Evolutionary conservation across 2,329 filamentous ascomycete genomes (phyloP), one percentile per base, ranked within the genome.

Genomic region (Chaetomiaceae sp.): DNA sequence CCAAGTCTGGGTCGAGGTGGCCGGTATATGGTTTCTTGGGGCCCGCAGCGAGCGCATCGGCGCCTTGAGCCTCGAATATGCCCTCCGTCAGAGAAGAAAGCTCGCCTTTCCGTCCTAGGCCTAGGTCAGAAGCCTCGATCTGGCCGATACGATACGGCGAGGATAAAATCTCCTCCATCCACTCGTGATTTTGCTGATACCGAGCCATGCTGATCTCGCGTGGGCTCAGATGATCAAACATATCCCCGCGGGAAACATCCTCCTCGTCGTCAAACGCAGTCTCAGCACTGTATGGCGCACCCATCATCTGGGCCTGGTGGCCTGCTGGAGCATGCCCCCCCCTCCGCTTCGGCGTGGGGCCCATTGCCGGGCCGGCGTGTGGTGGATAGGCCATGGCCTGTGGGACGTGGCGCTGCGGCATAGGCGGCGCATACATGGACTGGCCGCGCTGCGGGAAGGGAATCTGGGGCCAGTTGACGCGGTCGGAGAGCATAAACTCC

Each of bases 151-250:
- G 76, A 62, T 95, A 96, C 0, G 90, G 88, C 1, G 91, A 97
- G 1, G 86, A 88, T 44, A 97, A 78, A 22, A 98, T 83, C 67
- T 98, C 91, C 61, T 97, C 93, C 88, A 98, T 95, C 93, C 91
- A 97, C 64, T 95, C 88, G 60, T 98, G 91, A 59, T 98, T 94
- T 62, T 96, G 89, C 62, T 84, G 84, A 65, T 96, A 98, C 45
- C 93, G 80, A 53, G 82, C 80, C 50, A 88, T 73, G 57, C 89
- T 95, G 51, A 98, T 85, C 53, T 98, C 93, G 35, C 90, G 79
- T 3, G 90, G 90, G 0, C 88, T 91, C 52, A 96, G 72, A 53
- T 88, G 80, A 62, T 98, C 93, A 59, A 98, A 88, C 62, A 90
- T 76, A 64, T 98, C 93, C 22, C 89, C 89, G 17, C 86, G 76